Base-by-base conservation (phyloP, 805 yeast species). In the Nakazawaea ishiwadae region DNA sequence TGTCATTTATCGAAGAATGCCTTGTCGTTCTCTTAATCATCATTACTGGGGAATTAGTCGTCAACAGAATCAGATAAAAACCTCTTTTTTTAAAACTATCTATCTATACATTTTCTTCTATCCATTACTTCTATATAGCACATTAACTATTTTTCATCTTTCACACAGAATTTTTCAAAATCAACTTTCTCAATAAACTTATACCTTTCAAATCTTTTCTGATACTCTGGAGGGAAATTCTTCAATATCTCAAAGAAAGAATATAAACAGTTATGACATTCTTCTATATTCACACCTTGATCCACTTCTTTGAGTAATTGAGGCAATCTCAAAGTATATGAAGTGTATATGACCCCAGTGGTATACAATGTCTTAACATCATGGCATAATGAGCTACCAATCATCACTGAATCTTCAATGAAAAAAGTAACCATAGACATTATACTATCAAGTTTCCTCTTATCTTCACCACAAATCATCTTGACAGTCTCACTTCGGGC, bases 1-100 rank as follows among this genome's bases (percentile, higher is more conserved):
- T 40, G 38, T 18, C 35, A 11, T 34, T 40, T 28, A 16, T 40
- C 5, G 38, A 40, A 23, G 43, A 40, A 20, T 27, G 38, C 21
- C 26, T 40, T 12, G 28, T 19, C 14, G n/a, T 20, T 12, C 17
- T 24, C 17, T 32, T 39, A 17, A 17, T 33, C 7, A 12, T 33
- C 7, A 5, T 19, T 19, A 15, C 34, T 17, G 23, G 18, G 5
- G 37, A 39, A 8, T 6, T 39, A 5, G n/a, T 31, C 17, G 29
- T 24, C 7, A 20, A 19, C n/a, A 32, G 35, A 12, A 32, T 32
- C 35, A 32, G 16, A 19, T 32, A 32, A 20, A n/a, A n/a, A n/a
- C n/a, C n/a, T n/a, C n/a, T 17, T 19, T 20, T 16, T 19, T 12
- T 19, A 5, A 24, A 24, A 4, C 27, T 28, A 31, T 31, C 5